A percentile compares a stretch with the other conserved stretches of the same genome.
These are phyloP conservation scores for Polychytrium aggregatum DNA, from an alignment of 192 early-diverging fungal genomes.

Conservation along the genomic window DNA sequence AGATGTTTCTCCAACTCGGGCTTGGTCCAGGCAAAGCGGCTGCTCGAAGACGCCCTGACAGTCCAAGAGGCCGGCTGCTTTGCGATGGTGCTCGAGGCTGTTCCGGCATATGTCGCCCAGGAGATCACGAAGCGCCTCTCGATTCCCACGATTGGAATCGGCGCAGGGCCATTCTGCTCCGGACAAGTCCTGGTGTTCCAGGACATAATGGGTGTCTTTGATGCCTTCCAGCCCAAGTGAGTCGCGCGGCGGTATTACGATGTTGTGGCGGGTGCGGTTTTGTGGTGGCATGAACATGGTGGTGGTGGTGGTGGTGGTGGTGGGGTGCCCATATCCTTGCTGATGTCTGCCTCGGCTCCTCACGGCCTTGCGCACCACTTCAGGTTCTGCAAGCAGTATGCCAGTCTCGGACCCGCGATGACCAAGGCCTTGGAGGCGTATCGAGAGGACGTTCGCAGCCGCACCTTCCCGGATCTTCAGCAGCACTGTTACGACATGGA, in stretches of 20 bases:
- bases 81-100: conserved; percentile 81
- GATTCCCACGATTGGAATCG: conserved; percentile 96
- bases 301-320: background rate
- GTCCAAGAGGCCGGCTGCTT: conserved; percentile 87
- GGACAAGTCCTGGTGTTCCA: conserved; percentile 91
- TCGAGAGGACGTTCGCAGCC: conserved; percentile 60
- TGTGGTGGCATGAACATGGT: background rate
- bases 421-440: conserved; percentile 61
- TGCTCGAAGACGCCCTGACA: conserved; percentile 81
- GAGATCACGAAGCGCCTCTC: conserved; percentile 63
- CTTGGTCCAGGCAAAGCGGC: conserved; percentile 42
- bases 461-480: conserved; percentile 62
- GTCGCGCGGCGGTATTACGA: too few species aligned
- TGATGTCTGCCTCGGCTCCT: background rate
- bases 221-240: conserved; percentile 78
- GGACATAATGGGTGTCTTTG: conserved; percentile 89
- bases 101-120: conserved; percentile 82
- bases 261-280: too few species aligned
- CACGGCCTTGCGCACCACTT: background rate
- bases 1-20: background rate
- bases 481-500: conserved; percentile 74
- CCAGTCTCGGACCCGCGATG: conserved; percentile 60
- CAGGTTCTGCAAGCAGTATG: conserved; percentile 85
- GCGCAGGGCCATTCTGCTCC: conserved; percentile 73
- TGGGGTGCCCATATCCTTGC: background rate